These are phyloP conservation scores for Hymenoscyphus albidus DNA, from an alignment of 2,329 filamentous ascomycete species.

Conservation along the genomic window DNA sequence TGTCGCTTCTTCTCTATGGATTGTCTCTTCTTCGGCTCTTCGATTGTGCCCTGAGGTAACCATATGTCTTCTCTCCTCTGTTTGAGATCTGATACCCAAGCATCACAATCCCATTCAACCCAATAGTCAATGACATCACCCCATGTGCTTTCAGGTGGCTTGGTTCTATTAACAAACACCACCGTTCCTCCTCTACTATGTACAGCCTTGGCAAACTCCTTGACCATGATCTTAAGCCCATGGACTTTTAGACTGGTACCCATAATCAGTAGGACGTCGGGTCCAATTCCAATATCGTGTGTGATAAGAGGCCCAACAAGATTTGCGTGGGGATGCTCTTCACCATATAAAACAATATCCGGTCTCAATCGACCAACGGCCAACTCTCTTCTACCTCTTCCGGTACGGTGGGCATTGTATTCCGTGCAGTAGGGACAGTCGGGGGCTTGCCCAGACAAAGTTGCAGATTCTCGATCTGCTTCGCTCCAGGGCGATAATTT, in stretches of 20 bases:
- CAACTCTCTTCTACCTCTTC: constrained; percentile 62
- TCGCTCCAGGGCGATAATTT: constrained; percentile 58
- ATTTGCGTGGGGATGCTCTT: constrained; percentile 66
- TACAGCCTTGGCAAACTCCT: constrained; percentile 67
- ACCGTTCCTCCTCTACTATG: constrained; percentile 64
- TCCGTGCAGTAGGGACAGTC: constrained; percentile 63
- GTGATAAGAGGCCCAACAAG: constrained; percentile 65
- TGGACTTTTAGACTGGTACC: constrained; percentile 70
- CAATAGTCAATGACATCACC: constrained; percentile 70
- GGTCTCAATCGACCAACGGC: constrained; percentile 66
- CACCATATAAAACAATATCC: constrained; percentile 71
- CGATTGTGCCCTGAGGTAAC: constrained; percentile 27
- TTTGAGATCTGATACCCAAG: constrained; percentile 62
- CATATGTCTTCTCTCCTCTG: constrained; percentile 33
- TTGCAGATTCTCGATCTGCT: constrained; percentile 39
- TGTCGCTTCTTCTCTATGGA: constrained; percentile 18
- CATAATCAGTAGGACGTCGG: constrained; percentile 65
- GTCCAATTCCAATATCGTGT: constrained; percentile 60
- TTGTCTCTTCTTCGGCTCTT: constrained; percentile 20
- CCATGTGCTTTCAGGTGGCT: constrained; percentile 68
- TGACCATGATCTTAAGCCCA: constrained; percentile 66
- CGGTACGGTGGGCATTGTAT: constrained; percentile 58
- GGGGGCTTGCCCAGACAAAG: constrained; percentile 61
- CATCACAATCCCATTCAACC: constrained; percentile 72
- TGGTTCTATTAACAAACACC: constrained; percentile 69